Conservation (phyloP, 192 early-diverging fungal genomes). For the Umbelopsis ramanniana region DNA sequence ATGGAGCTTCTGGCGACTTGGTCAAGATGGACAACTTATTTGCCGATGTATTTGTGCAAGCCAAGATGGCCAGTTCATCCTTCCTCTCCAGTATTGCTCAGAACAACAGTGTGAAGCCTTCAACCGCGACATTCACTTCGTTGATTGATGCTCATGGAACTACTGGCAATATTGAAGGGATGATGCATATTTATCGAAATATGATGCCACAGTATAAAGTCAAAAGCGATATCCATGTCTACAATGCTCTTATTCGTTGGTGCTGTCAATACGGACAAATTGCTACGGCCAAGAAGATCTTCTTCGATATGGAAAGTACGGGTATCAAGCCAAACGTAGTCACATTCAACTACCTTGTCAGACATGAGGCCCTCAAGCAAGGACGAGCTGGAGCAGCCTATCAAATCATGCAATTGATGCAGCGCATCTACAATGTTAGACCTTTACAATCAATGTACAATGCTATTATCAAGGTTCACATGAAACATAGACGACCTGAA, state of each 20-base stretch:
- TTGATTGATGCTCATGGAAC: slow-evolving; percentile 43
- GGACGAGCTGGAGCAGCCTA: slow-evolving; percentile 28
- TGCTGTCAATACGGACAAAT: slow-evolving; percentile 33
- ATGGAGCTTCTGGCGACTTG: slow-evolving; percentile 35
- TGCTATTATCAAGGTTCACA: slow-evolving; percentile 33
- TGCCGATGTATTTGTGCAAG: slow-evolving; percentile 11
- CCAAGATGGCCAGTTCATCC: neutral
- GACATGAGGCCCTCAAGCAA: slow-evolving; percentile 37
- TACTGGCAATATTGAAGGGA: slow-evolving; percentile 25
- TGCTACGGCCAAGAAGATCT: slow-evolving; percentile 27
- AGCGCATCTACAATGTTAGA: slow-evolving; percentile 19
- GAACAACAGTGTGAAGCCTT: slow-evolving; percentile 3
- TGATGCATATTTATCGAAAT: slow-evolving; percentile 35
- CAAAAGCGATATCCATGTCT: slow-evolving; percentile 20
- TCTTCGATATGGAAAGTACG: slow-evolving; percentile 36
- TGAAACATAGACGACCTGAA: slow-evolving; percentile 32
- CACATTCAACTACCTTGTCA: slow-evolving; percentile 43
- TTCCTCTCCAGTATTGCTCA: neutral
- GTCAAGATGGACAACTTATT: slow-evolving; percentile 31
- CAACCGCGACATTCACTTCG: slow-evolving; percentile 28
- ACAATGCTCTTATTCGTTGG: slow-evolving; percentile 41
- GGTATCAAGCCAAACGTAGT: slow-evolving; percentile 35
- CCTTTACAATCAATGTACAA: slow-evolving; percentile 39
- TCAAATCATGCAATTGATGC: slow-evolving; percentile 36
- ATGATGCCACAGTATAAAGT: slow-evolving; percentile 38